Evolutionary conservation across 345 rosid genomes (phyloP), one percentile per base, ranked within the genome.

Genomic region (Adansonia digitata): DNA sequence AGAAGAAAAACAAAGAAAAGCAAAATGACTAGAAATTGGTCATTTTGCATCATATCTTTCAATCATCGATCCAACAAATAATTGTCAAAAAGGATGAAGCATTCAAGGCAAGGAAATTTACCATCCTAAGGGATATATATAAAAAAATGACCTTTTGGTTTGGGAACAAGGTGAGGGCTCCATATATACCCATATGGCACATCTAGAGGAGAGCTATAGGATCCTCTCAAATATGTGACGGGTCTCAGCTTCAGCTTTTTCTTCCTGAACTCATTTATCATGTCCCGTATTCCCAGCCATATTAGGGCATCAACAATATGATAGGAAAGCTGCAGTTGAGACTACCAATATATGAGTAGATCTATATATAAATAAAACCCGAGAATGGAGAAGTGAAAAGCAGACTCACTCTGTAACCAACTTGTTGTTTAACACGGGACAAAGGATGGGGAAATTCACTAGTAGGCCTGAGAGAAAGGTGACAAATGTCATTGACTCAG

Each of bases 221-320:
- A 87, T 78, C 99, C 98, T 83, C 99, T 96, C 81, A 96, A 90
- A 84, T 93, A 96, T 14, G 98, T 92, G 27, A 92, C 95, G 72
- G 97, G 99, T 22, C 97, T 90, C 71, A 92, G 87, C 86, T 84
- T 92, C 88, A 96, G 76, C 81, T 80, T 93, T 80, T 92, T 96
- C 78, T 92, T 96, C 80, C 98, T 85, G 70, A 96, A 76, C 76
- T 96, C 99, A 82, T 96, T 96, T 73, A 96, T 83, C 95, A 96
- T 89, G 83, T 96, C 99, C 63, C 97, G 91, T 71, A 96, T 93
- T 61, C 99, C 99, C 81, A 96, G 97, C 98, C 99, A 96, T 78
- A 96, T 92, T 80, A 96, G 40, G 9, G 99, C 91, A 76, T 96
- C 98, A 8, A 96, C 97, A 70, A 92, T 93, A 86, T 96, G 97